These are phyloP conservation scores for Picochlorum sp. DNA, from an alignment of 139 green algal genomes.

Conservation along the genomic window DNA sequence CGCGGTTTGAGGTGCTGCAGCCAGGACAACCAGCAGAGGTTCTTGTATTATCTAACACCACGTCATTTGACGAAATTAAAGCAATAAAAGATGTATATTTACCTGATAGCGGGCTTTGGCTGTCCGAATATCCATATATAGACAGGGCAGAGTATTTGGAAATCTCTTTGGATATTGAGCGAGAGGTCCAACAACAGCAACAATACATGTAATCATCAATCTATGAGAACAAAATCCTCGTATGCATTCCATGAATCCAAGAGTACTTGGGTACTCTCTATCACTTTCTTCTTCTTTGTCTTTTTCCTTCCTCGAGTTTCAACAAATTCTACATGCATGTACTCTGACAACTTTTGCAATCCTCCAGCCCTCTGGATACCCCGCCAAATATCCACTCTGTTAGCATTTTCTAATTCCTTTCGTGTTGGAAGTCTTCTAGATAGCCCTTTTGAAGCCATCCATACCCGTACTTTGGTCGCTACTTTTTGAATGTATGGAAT, in stretches of 20 bases:
- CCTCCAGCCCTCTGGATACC: conserved; percentile 8
- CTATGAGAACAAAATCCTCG: conserved; percentile 12
- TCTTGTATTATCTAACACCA: conserved; percentile 51
- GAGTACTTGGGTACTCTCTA: neutral
- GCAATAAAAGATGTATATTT: conserved; percentile 77
- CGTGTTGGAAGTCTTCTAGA: neutral
- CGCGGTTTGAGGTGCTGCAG: conserved; percentile 40
- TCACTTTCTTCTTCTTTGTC: neutral
- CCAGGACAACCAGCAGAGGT: conserved; percentile 57
- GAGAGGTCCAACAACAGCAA: conserved; percentile 10
- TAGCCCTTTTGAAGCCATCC: neutral
- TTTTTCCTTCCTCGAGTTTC: conserved; percentile 5
- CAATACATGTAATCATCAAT: neutral
- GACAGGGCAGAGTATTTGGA: conserved; percentile 59
- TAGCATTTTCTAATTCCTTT: neutral
- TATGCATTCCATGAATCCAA: conserved; percentile 2
- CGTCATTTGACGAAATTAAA: conserved; percentile 59
- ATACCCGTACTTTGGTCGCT: neutral
- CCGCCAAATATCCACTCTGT: conserved; percentile 4
- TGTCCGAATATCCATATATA: conserved; percentile 71
- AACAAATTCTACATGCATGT: conserved; percentile 10
- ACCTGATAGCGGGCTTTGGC: conserved; percentile 63
- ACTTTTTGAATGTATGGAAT: neutral
- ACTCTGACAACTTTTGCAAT: conserved; percentile 1
- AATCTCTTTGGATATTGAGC: conserved; percentile 52